Conservation (phyloP, 257 asterid genomes). For the Cinchona pubescens region DNA sequence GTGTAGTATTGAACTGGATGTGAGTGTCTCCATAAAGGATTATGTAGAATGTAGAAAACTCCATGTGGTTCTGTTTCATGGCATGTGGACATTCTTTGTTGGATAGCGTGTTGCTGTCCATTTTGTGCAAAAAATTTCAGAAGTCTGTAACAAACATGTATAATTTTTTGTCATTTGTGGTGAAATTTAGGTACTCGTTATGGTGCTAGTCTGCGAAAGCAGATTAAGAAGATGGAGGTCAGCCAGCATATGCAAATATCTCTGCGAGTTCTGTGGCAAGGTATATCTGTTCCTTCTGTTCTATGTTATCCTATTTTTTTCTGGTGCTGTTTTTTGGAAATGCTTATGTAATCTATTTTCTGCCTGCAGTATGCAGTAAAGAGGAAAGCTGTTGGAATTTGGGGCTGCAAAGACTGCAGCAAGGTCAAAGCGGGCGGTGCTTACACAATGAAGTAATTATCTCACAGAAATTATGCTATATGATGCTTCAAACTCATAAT, state of each 20-base stretch:
- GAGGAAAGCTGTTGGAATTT: constrained; percentile 64
- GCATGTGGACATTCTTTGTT: neutral
- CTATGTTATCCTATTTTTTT: neutral
- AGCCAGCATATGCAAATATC: constrained; percentile 55
- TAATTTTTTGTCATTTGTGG: neutral
- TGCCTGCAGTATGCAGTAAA: constrained; percentile 51
- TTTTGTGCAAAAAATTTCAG: too few relatives aligned
- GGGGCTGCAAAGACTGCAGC: constrained; percentile 70
- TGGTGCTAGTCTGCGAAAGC: constrained; percentile 65
- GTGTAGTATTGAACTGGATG: too few relatives aligned
- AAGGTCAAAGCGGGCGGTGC: constrained; percentile 70
- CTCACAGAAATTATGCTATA: neutral
- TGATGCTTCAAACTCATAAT: neutral
- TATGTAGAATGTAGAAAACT: too few relatives aligned
- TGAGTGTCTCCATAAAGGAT: too few relatives aligned
- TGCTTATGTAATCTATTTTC: neutral
- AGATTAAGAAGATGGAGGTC: constrained; percentile 63
- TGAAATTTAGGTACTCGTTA: constrained; percentile 52
- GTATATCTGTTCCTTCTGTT: constrained; percentile 20
- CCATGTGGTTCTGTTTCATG: neutral
- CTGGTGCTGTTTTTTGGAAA: neutral
- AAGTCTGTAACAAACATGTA: neutral
- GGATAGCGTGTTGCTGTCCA: neutral
- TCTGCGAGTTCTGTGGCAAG: constrained; percentile 59
- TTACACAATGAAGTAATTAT: constrained; percentile 50